A percentile compares a stretch with the other conserved stretches of the same genome.
Conservation (phyloP, 345 rosid genomes). For the Leavenworthia alabamica region DNA sequence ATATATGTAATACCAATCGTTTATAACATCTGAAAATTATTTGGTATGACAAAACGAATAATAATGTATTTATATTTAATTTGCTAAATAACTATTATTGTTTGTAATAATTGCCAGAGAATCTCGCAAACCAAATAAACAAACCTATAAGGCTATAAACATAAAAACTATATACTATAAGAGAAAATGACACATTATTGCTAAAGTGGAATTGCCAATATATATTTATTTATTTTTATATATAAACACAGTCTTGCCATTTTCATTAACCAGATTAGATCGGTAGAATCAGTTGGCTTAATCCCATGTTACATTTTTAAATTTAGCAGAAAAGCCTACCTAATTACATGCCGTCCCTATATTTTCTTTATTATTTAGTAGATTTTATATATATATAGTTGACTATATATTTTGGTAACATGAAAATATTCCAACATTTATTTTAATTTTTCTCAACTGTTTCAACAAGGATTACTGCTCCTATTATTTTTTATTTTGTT, state of each 20-base stretch:
- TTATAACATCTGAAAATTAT: slow-evolving; percentile 30
- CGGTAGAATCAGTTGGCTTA: slow-evolving; percentile 19
- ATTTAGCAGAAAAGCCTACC: slow-evolving; percentile 11
- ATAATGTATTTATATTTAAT: neutral
- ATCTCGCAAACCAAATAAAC: slow-evolving; percentile 17
- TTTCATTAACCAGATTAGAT: slow-evolving; percentile 23
- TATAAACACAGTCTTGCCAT: slow-evolving; percentile 16
- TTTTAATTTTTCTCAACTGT: slow-evolving; percentile 16
- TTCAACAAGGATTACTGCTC: neutral
- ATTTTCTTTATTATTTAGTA: neutral
- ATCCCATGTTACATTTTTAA: slow-evolving; percentile 24
- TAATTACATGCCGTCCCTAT: slow-evolving; percentile 17
- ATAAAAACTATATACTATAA: slow-evolving; percentile 3
- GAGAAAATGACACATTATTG: slow-evolving; percentile 17
- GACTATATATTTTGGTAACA: slow-evolving; percentile 19
- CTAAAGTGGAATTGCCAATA: slow-evolving; percentile 6
- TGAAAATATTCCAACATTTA: slow-evolving; percentile 32
- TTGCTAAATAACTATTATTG: slow-evolving; percentile 12
- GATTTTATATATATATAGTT: neutral
- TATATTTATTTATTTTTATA: neutral
- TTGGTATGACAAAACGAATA: slow-evolving; percentile 20
- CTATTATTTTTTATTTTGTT: neutral
- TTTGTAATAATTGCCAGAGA: slow-evolving; percentile 31
- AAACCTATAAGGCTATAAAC: neutral
- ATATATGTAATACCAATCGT: slow-evolving; percentile 36